A percentile compares a stretch with the other conserved stretches of the same genome.
Conservation (phyloP, 441 rosid species). For the Syzygium malaccense region DNA sequence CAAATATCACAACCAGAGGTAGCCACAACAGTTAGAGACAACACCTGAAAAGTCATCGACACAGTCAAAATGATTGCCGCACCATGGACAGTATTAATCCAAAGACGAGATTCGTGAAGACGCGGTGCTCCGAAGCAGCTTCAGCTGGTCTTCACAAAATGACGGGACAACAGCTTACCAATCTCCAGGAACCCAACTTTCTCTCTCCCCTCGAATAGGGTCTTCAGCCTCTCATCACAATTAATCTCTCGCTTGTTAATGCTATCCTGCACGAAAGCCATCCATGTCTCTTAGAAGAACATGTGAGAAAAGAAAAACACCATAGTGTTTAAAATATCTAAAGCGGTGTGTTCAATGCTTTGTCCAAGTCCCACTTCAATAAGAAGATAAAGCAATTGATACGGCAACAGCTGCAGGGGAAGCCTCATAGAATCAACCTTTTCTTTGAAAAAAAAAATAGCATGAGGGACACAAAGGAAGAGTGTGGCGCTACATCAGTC, state of each 20-base stretch:
- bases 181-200: constrained; percentile 8
- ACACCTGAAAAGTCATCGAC: background rate
- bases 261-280: background rate
- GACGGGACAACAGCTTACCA: constrained; percentile 5
- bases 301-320: background rate
- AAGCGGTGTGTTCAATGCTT: background rate
- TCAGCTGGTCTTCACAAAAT: background rate
- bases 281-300: background rate
- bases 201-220: background rate
- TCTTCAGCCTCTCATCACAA: constrained; percentile 5
- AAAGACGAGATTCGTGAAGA: background rate
- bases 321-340: background rate
- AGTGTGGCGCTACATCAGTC: background rate
- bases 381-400: background rate
- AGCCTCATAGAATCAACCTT: background rate
- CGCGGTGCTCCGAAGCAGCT: background rate
- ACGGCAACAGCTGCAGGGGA: background rate
- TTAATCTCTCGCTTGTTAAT: background rate
- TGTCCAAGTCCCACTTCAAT: background rate
- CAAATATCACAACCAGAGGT: background rate
- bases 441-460: background rate
- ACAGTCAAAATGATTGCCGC: background rate
- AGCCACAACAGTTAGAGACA: background rate
- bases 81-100: background rate
- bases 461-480: background rate